Evolutionary conservation across 2,329 filamentous ascomycete genomes (phyloP), one percentile per base, ranked within the genome.

Genomic region (Phyllosticta capitalensis): DNA sequence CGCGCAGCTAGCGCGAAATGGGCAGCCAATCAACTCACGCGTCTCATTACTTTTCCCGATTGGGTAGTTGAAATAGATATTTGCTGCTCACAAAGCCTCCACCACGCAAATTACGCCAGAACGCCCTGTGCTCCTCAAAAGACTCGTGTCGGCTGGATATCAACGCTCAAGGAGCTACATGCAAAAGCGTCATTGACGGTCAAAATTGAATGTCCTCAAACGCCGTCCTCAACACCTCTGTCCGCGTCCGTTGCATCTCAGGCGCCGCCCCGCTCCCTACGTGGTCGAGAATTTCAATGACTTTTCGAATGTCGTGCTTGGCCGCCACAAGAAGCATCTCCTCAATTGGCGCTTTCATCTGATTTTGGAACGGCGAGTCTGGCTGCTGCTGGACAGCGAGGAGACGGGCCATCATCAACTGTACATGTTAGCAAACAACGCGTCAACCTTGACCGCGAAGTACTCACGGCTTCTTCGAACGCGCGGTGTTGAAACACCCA

Each of bases 401-500:
- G 7, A 75, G 73, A 10, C 71, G 69, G 1, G 71, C 69, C 65
- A 74, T 72, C 21, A 74, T 70, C 10, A 75, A 68, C 73, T 75
- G 55, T 17, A 19, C 5, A 10, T 17, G 55, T 53, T 10, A 65
- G 60, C 30, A 54, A 17, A 20, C n/a, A 26, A 14, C 3, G 10
- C 24, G 14, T 17, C 7, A 26, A 26, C 7, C 2, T 19, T 2
- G 19, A n/a, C 2, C 4, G 5, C n/a, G 22, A 21, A 24, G 55
- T 6, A 88, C 88, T 72, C 83, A 89, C 67, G 30, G 86, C 86
- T 75, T 92, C 88, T 56, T 92, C 78, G 67, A 92, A 92, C 0
- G 88, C 88, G 1, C 89, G 78, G 68, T 92, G 89, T 69, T 90
- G 89, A 65, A 91, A 90, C 0, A 90, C 87, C 88, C 88, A 92